Evolutionary conservation across 176 grass and related monocot species (phyloP), one percentile per base, ranked within the genome.

Genomic region (Cocos nucifera): DNA sequence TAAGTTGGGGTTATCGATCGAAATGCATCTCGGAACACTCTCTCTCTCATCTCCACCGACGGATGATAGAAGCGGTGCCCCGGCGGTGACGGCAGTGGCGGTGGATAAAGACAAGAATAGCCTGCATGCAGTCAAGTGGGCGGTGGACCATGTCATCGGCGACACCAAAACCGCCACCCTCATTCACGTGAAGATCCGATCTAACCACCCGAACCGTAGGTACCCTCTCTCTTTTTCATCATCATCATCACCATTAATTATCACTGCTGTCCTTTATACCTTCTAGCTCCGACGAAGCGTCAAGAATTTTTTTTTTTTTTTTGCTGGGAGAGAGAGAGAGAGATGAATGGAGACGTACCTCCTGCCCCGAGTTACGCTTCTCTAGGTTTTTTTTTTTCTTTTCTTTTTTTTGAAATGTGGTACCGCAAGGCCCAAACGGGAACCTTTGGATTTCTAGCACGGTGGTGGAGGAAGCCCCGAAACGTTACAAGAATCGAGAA

Each of bases 101-200:
- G 77, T 95, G 0, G 89, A 95, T 35, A 56, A 67, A 66, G 85
- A 95, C 62, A 95, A 95, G 72, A 89, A 89, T 75, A 95, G 85
- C 75, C 85, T 78, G 56, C 82, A 89, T 8, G 89, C 89, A 2
- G 78, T 78, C 3, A 95, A 75, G 80, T 95, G 89, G 89, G 77
- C 85, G 6, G 89, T 89, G 57, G 89, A 89, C 60, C 32, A 61
- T 57, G 81, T 95, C 58, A 59, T 86, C n/a, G 16, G 56, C 19
- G 89, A 83, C 67, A 74, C 61, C n/a, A 65, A 66, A 59, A 71
- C 57, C 17, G 72, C 89, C 29, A 71, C 75, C 64, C 57, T 95
- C 59, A 61, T 95, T 50, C 85, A 95, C 82, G 82, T 95, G 48
- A 89, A 73, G 69, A 58, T 61, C 8, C 62, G 54, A 50, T 75